Evolutionary conservation across 306 rosid species (phyloP).

Genomic region (Cicer pinnatifidum): DNA sequence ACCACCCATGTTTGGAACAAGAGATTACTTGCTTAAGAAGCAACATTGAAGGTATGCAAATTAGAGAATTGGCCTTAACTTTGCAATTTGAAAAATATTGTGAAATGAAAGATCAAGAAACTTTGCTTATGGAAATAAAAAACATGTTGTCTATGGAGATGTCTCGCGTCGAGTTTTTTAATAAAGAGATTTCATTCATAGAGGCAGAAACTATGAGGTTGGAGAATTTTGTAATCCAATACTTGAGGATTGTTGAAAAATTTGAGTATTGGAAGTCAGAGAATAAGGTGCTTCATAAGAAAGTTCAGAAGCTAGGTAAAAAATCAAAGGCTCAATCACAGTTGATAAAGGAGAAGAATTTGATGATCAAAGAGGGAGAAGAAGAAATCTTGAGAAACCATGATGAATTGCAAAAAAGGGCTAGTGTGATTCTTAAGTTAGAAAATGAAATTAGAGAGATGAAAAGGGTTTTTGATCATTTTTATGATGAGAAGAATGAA

Average conservation of each 20-base stretch:
- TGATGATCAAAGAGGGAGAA: slow-evolving; percentile 60
- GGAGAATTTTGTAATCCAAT: slow-evolving; percentile 50
- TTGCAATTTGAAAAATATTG: slow-evolving; percentile 55
- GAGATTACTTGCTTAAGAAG: slow-evolving; percentile 53
- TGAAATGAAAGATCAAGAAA: slow-evolving; percentile 67
- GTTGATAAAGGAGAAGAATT: slow-evolving; percentile 47
- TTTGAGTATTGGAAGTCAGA: slow-evolving; percentile 59
- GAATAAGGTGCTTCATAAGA: slow-evolving; percentile 54
- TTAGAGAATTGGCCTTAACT: slow-evolving; percentile 57
- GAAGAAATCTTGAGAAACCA: slow-evolving; percentile 50
- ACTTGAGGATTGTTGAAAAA: slow-evolving; percentile 49
- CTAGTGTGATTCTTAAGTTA: slow-evolving; percentile 44
- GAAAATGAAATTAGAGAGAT: slow-evolving; percentile 62
- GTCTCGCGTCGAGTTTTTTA: slow-evolving; percentile 59
- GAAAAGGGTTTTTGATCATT: slow-evolving; percentile 44
- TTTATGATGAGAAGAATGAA: slow-evolving; percentile 59
- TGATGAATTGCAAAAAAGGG: slow-evolving; percentile 52
- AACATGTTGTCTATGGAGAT: slow-evolving; percentile 55
- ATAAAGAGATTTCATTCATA: slow-evolving; percentile 55
- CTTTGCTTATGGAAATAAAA: slow-evolving; percentile 50
- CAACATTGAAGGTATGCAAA: slow-evolving; percentile 59
- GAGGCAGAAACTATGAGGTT: slow-evolving; percentile 55
- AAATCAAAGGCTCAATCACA: slow-evolving; percentile 55
- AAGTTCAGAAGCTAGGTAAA: slow-evolving; percentile 53
- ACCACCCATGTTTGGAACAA: slow-evolving; percentile 39